phyloP scores from a whole-genome alignment of 306 rosid genomes.

The Corylus heterophylla region DNA sequence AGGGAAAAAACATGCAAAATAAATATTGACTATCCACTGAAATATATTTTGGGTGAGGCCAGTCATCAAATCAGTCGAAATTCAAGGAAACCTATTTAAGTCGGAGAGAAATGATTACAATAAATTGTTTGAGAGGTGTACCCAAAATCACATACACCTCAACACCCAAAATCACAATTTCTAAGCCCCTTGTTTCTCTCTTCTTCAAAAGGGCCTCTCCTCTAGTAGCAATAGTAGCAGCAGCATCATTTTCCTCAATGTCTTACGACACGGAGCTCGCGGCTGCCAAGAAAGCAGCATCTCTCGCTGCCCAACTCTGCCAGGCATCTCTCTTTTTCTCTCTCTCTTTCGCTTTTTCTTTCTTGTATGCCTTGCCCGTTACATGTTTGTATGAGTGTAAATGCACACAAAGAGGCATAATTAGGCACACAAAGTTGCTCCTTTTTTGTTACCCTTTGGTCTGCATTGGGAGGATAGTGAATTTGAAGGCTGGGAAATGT shows the following conservation, averaged over 20 bases:
- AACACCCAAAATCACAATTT: conserved; percentile 32
- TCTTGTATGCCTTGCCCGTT: neutral
- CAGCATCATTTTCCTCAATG: conserved; percentile 52
- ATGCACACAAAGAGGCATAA: neutral
- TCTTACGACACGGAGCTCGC: conserved; percentile 83
- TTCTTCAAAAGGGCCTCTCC: conserved; percentile 23
- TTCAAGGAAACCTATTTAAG: neutral
- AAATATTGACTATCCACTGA: neutral
- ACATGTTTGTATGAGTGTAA: neutral
- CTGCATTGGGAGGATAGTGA: neutral
- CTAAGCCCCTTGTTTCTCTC: conserved; percentile 2
- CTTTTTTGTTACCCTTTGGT: neutral
- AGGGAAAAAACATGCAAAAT: neutral
- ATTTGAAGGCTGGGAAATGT: neutral
- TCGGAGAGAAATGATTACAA: conserved; percentile 9
- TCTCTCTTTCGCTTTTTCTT: neutral
- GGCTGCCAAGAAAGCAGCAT: conserved; percentile 86
- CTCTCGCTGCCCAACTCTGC: conserved; percentile 86
- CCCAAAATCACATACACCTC: conserved; percentile 26
- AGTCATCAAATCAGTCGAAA: neutral
- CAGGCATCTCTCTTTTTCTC: conserved; percentile 49
- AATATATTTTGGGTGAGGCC: neutral
- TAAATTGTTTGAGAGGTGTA: conserved; percentile 26
- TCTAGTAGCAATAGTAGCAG: conserved; percentile 17
- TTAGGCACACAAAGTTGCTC: neutral